Percentiles rank a stretch among this genome's conserved stretches.
These are phyloP conservation scores for Candida krabiensis DNA, from an alignment of 805 yeast species.

Conservation along the genomic window DNA sequence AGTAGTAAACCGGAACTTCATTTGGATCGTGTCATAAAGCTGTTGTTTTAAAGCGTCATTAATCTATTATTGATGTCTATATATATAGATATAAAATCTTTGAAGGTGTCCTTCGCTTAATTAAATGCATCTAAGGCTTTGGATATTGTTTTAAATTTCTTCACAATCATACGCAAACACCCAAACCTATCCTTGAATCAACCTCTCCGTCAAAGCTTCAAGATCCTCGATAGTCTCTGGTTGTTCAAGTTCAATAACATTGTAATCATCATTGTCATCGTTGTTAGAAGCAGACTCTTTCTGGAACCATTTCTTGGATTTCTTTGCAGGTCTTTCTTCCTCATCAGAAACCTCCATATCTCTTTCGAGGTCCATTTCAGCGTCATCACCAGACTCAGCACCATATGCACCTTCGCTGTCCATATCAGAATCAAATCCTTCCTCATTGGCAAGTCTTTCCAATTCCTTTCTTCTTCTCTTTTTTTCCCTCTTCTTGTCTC, in stretches of 20 bases:
- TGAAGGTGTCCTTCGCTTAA: no score
- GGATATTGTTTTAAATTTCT: no score
- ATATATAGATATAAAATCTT: no score
- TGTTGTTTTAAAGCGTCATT: no score
- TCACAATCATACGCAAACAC: no score
- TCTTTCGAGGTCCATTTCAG: constrained; percentile 40
- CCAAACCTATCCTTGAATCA: constrained; percentile 30
- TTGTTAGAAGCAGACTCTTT: constrained; percentile 33
- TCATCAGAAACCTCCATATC: constrained; percentile 43
- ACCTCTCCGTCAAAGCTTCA: constrained; percentile 75
- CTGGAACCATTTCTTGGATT: constrained; percentile 52
- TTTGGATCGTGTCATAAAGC: no score
- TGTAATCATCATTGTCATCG: constrained; percentile 27
- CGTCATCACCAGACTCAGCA: no score
- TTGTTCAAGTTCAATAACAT: constrained; percentile 72
- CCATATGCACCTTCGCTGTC: constrained; percentile 33
- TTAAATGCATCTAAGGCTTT: no score
- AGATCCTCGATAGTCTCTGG: constrained; percentile 92
- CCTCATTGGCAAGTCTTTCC: constrained; percentile 55
- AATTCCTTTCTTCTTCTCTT: constrained; percentile 84
- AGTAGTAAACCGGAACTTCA: no score
- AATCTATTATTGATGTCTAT: no score
- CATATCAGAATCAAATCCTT: constrained; percentile 30
- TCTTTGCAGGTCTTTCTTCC: constrained; percentile 34
- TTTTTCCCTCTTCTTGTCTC: constrained; percentile 79